These are phyloP conservation scores for Carex parvula DNA, from an alignment of 176 grass and related monocot genomes.

Conservation along the genomic window DNA sequence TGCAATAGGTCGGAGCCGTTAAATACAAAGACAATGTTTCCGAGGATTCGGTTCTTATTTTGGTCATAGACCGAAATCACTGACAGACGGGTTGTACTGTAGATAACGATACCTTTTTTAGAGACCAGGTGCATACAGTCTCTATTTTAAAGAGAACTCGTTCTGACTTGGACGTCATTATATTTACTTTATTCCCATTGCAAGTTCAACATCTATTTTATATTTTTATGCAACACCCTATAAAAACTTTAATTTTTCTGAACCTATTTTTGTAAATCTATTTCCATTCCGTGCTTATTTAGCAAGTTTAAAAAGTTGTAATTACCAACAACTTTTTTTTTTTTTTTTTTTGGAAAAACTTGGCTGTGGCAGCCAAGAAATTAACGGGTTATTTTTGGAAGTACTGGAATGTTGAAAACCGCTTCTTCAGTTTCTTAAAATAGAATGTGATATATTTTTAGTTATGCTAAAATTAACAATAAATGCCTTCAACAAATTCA, in stretches of 20 bases:
- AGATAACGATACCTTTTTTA: background rate
- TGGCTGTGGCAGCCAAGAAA: no score
- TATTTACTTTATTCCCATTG: background rate
- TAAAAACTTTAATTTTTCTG: background rate
- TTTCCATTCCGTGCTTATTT: background rate
- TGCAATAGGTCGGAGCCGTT: background rate
- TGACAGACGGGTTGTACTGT: background rate
- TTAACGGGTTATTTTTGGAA: background rate
- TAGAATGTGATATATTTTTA: background rate
- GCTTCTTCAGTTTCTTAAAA: background rate
- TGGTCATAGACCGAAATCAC: background rate
- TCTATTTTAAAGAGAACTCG: background rate
- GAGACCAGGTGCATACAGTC: constrained; percentile 8
- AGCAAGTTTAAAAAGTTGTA: background rate
- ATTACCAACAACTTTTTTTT: no score
- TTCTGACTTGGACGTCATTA: constrained; percentile 3
- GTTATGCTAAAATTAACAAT: background rate
- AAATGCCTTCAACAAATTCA: background rate
- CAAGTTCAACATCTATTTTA: background rate
- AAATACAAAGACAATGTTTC: background rate
- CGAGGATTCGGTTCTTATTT: background rate
- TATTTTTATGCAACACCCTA: background rate
- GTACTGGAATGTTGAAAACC: background rate
- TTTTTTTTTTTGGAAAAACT: no score
- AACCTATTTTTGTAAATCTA: background rate